Base-by-base conservation (phyloP, 176 grass and related monocot species). In the Calamus simplicifolius region DNA sequence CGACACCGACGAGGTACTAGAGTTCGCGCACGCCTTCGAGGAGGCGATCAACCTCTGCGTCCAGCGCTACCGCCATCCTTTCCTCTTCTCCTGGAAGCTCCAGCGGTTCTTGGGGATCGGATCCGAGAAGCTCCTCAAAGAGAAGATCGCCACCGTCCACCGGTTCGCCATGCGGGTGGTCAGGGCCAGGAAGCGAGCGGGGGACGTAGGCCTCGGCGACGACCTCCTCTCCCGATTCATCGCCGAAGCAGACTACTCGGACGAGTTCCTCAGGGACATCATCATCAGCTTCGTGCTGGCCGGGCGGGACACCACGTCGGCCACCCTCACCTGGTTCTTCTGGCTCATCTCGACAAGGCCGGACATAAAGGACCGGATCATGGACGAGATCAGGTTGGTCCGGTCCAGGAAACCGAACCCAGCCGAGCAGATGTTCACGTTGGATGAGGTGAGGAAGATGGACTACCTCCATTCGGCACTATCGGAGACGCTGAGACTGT, bases 401-500 rank as follows among this genome's bases (percentile, higher is more conserved):
- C 78, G 75, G 52, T 74, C 71, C 10, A 70, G 73, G 5, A 56
- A 69, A 0, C 2, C 8, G 1, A 13, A 6, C 4, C 16, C 17
- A 0, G 49, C 49, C 50, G 17, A 4, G 16, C 50, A 48, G 21
- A 53, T 64, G 0, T 89, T 85, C 62, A 72, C 82, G 59, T 83
- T 85, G 2, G 81, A 89, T 27, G 85, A 85, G 57, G 59, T 95
- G 14, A 75, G 82, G 15, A 79, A 85, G 68, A 89, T 89, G 85
- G 72, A 95, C 50, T 95, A 89, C 81, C 68, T 95, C 19, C 85
- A 89, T 31, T 81, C 85, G 43, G 78, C 85, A 28, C 69, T 95
- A 54, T 73, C 89, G 25, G 85, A 95, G 65, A 85, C 79, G 13
- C 85, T 95, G 85, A 64, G 89, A 18, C 66, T 85, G 8, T 89